Percentiles rank a stretch among this genome's conserved stretches.
Evolutionary conservation across 2,329 filamentous ascomycete genomes (phyloP).

Genomic region (Sordariomycetes sp.): DNA sequence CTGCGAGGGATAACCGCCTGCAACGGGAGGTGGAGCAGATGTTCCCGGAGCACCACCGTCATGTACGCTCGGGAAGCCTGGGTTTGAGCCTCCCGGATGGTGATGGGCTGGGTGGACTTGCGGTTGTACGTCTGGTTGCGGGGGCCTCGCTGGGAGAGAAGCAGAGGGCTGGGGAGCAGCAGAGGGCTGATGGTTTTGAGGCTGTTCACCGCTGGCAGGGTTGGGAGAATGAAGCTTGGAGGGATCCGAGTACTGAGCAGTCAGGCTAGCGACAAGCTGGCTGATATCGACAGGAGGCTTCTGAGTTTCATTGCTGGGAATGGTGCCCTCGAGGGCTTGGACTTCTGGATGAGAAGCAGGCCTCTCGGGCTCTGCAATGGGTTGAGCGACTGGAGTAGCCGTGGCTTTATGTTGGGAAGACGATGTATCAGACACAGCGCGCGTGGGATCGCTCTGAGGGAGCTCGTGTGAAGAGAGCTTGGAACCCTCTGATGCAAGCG

Average conservation of each 20-base stretch:
- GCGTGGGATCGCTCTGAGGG: no score
- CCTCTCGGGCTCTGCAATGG: no score
- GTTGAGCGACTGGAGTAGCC: no score
- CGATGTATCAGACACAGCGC: no score
- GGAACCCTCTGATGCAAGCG: no score
- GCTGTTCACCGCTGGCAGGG: slow-evolving; percentile 14
- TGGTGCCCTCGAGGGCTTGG: no score
- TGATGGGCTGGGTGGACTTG: slow-evolving; percentile 27
- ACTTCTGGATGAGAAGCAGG: no score
- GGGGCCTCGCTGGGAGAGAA: slow-evolving; percentile 38
- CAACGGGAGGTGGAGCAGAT: slow-evolving; percentile 7
- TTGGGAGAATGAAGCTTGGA: slow-evolving; percentile 17
- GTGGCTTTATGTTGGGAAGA: no score
- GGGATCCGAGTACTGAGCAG: slow-evolving; percentile 19
- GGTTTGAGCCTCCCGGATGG: slow-evolving; percentile 19
- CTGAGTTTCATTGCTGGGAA: no score
- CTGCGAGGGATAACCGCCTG: not conserved
- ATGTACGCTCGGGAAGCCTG: slow-evolving; percentile 17
- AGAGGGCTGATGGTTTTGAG: slow-evolving; percentile 16
- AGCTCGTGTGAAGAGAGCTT: no score
- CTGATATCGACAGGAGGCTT: no score
- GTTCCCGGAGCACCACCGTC: slow-evolving; percentile 20
- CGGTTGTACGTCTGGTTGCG: slow-evolving; percentile 25
- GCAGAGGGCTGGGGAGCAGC: slow-evolving; percentile 25
- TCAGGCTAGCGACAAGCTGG: slow-evolving; percentile 31